A percentile compares a stretch with the other conserved stretches of the same genome.
Conservation (phyloP, 2,329 filamentous ascomycete genomes). For the Capronia epimyces region DNA sequence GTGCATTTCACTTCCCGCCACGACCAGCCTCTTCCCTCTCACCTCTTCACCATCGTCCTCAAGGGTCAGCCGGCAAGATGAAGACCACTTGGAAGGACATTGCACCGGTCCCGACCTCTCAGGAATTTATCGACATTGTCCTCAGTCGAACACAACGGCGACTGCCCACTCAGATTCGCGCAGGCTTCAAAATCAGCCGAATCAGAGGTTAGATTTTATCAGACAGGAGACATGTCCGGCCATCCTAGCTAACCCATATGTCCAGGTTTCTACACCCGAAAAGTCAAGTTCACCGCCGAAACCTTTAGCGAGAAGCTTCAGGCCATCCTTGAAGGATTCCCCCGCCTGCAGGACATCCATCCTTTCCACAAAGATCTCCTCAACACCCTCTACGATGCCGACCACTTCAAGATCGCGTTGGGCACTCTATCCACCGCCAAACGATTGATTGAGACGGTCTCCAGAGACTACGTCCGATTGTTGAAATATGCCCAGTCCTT, state of each 20-base stretch:
- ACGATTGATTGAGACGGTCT: conserved; percentile 91
- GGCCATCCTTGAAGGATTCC: conserved; percentile 87
- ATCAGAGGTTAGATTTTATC: conserved; percentile 56
- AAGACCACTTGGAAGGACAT: conserved; percentile 64
- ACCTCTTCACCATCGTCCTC: conserved; percentile 31
- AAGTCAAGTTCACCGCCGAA: conserved; percentile 97
- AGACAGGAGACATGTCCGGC: background rate
- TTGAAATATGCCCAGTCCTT: conserved; percentile 95
- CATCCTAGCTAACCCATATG: conserved; percentile 30
- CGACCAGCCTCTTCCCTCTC: conserved; percentile 12
- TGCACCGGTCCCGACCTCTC: conserved; percentile 78
- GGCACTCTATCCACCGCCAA: conserved; percentile 95
- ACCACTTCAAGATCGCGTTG: conserved; percentile 94
- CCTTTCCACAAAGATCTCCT: conserved; percentile 88
- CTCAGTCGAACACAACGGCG: conserved; percentile 88
- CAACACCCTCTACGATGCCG: conserved; percentile 97
- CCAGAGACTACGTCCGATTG: conserved; percentile 90
- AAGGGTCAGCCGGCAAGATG: conserved; percentile 36
- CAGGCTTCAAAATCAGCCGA: conserved; percentile 92
- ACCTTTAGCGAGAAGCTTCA: conserved; percentile 93
- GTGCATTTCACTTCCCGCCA: conserved; percentile 18
- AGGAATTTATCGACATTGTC: conserved; percentile 97
- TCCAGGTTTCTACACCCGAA: conserved; percentile 84
- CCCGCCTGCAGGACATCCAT: conserved; percentile 86
- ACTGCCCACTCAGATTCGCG: conserved; percentile 88